Percentiles rank a stretch among this genome's conserved stretches.
phyloP scores from a whole-genome alignment of 441 rosid species.

The Euphorbia celastroides region DNA sequence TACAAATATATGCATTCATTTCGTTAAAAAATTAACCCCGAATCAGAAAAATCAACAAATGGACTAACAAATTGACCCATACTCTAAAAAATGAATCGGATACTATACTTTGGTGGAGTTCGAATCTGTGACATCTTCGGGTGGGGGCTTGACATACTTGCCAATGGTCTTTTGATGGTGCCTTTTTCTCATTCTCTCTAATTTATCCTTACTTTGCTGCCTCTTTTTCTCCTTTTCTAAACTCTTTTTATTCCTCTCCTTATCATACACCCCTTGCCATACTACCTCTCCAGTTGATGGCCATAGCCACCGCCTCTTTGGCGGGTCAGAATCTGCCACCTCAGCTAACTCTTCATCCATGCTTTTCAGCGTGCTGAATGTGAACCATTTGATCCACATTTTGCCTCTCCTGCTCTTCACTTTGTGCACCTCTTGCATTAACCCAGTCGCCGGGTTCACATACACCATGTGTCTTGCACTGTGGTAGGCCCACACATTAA shows the following conservation, averaged over 20 bases:
- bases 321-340: slow-evolving; percentile 75
- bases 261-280: slow-evolving; percentile 77
- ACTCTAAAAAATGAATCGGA: neutral
- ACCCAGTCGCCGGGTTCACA: slow-evolving; percentile 63
- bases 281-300: slow-evolving; percentile 84
- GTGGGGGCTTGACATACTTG: slow-evolving; percentile 70
- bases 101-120: slow-evolving; percentile 27
- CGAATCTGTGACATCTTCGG: slow-evolving; percentile 34
- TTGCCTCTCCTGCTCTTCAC: slow-evolving; percentile 52
- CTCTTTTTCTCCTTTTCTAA: slow-evolving; percentile 68
- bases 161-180: slow-evolving; percentile 65
- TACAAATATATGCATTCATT: slow-evolving; percentile 20
- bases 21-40: neutral
- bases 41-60: slow-evolving; percentile 19
- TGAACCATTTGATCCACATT: slow-evolving; percentile 97
- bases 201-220: slow-evolving; percentile 64
- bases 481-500: slow-evolving; percentile 97
- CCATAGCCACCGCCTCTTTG: slow-evolving; percentile 77
- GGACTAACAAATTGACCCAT: slow-evolving; percentile 22
- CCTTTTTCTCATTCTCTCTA: slow-evolving; percentile 51
- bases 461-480: slow-evolving; percentile 76
- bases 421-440: slow-evolving; percentile 75
- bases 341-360: slow-evolving; percentile 95
- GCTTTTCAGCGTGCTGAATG: slow-evolving; percentile 62
- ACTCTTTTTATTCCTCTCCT: slow-evolving; percentile 54